Conservation (phyloP, 1,139 yeast species). For the Diutina catenulata region DNA sequence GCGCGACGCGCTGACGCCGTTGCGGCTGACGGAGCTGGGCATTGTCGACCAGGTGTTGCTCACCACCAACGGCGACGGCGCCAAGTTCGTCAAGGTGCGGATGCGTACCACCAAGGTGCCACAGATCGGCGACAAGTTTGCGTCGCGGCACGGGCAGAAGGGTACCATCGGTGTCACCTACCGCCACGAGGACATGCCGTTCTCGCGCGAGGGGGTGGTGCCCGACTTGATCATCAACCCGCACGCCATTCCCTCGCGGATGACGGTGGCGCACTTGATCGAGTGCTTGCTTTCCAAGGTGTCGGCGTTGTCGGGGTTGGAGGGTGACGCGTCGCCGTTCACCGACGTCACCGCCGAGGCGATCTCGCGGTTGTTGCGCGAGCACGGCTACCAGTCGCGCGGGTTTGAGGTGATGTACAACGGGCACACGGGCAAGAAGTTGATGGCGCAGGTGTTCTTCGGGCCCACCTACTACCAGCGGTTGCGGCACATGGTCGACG, state of each 20-base stretch:
- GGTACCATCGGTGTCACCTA: slow-evolving; percentile 99
- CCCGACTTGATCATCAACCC: slow-evolving; percentile 97
- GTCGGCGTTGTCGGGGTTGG: slow-evolving; percentile 87
- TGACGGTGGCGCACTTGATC: slow-evolving; percentile 99
- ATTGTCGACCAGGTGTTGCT: slow-evolving; percentile 94
- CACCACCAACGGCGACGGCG: slow-evolving; percentile 96
- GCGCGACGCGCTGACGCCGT: slow-evolving; percentile 96
- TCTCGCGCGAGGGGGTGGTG: slow-evolving; percentile 90
- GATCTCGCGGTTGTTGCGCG: slow-evolving; percentile 79
- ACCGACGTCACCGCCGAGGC: slow-evolving; percentile 98
- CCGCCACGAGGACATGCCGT: slow-evolving; percentile 98
- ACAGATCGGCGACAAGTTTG: slow-evolving; percentile 98
- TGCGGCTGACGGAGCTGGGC: slow-evolving; percentile 95
- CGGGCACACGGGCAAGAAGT: slow-evolving; percentile 96
- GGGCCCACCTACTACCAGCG: slow-evolving; percentile 99
- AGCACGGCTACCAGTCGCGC: slow-evolving; percentile 94
- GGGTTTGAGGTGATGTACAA: slow-evolving; percentile 98
- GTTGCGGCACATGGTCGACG: slow-evolving; percentile 98
- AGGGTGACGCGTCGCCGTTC: slow-evolving; percentile 98
- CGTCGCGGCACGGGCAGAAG: slow-evolving; percentile 98
- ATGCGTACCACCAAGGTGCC: slow-evolving; percentile 98
- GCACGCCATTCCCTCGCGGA: slow-evolving; percentile 99
- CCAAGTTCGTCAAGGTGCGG: slow-evolving; percentile 93
- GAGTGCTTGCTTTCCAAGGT: slow-evolving; percentile 95
- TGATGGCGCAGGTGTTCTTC: slow-evolving; percentile 96